A percentile compares a stretch with the other conserved stretches of the same genome.
phyloP scores from a whole-genome alignment of 2,329 filamentous ascomycete genomes.

The Fusarium torulosum region DNA sequence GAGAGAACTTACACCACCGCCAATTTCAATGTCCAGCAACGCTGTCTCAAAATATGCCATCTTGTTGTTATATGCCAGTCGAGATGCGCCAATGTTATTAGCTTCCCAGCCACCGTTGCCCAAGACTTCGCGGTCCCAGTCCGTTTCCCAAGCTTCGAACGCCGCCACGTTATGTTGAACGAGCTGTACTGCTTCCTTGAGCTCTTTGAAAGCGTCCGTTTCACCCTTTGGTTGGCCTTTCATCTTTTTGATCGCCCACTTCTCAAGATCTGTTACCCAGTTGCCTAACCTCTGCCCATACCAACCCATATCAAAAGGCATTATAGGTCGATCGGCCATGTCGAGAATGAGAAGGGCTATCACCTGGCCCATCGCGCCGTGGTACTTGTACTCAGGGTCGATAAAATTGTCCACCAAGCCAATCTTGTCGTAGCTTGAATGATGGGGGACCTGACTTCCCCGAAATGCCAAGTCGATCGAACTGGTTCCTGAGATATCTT shows the following conservation, averaged over 20 bases:
- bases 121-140: conserved; percentile 81
- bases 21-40: conserved; percentile 79
- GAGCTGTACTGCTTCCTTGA: conserved; percentile 68
- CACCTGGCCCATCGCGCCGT: conserved; percentile 82
- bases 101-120: conserved; percentile 82
- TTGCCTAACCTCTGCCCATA: conserved; percentile 75
- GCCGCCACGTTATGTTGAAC: conserved; percentile 64
- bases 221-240: conserved; percentile 25
- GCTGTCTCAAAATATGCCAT: conserved; percentile 86
- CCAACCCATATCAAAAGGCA: conserved; percentile 83
- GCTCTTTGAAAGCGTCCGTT: conserved; percentile 48
- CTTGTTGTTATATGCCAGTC: conserved; percentile 82
- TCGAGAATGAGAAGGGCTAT: conserved; percentile 87
- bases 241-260: conserved; percentile 64
- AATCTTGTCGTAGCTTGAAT: conserved; percentile 91
- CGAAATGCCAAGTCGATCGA: conserved; percentile 87
- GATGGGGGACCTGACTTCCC: conserved; percentile 75
- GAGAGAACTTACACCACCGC: conserved; percentile 76
- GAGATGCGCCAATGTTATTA: conserved; percentile 71
- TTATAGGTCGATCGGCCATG: conserved; percentile 80
- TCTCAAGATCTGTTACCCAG: conserved; percentile 76
- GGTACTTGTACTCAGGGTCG: conserved; percentile 87
- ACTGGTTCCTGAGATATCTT: conserved; percentile 89
- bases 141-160: conserved; percentile 81
- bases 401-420: conserved; percentile 85